Conservation (phyloP, 2,329 filamentous ascomycete species). For the Cyphellophora attinorum region DNA sequence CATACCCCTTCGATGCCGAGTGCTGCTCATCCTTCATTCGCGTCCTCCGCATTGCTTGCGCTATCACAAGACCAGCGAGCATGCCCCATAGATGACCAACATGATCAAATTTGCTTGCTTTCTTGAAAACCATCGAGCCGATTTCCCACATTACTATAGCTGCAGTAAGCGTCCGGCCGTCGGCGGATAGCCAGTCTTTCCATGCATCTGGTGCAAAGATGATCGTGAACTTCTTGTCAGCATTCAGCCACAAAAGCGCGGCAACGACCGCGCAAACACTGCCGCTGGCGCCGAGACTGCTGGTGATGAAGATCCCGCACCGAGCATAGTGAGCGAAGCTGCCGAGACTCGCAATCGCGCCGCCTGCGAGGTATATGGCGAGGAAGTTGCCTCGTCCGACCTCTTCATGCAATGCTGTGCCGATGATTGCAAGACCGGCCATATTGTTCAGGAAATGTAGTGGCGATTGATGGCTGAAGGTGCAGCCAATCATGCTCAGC, state of each 20-base stretch:
- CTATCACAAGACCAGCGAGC: slow-evolving; percentile 24
- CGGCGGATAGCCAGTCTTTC: slow-evolving; percentile 32
- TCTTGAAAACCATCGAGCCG: slow-evolving; percentile 22
- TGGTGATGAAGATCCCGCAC: slow-evolving; percentile 31
- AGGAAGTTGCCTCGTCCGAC: slow-evolving; percentile 48
- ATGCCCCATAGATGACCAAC: slow-evolving; percentile 34
- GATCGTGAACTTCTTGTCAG: slow-evolving; percentile 31
- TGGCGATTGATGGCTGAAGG: slow-evolving; percentile 48
- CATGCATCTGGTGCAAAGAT: slow-evolving; percentile 30
- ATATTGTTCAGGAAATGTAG: slow-evolving; percentile 46
- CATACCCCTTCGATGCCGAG: too few relatives aligned
- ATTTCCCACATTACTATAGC: slow-evolving; percentile 28
- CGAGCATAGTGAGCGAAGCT: slow-evolving; percentile 37
- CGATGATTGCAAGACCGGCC: slow-evolving; percentile 44
- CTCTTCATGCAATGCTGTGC: slow-evolving; percentile 44
- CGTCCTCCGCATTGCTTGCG: slow-evolving; percentile 12
- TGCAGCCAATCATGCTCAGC: slow-evolving; percentile 41
- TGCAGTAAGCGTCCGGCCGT: slow-evolving; percentile 27
- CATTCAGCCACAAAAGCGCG: slow-evolving; percentile 39
- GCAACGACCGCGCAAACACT: slow-evolving; percentile 40
- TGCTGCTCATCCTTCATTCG: too few relatives aligned
- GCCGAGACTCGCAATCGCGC: slow-evolving; percentile 35
- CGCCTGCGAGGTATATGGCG: slow-evolving; percentile 40
- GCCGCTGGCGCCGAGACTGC: slow-evolving; percentile 43
- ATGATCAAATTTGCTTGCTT: slow-evolving; percentile 27